Conservation (phyloP, 805 yeast species). For the Blastobotrys attinorum region DNA sequence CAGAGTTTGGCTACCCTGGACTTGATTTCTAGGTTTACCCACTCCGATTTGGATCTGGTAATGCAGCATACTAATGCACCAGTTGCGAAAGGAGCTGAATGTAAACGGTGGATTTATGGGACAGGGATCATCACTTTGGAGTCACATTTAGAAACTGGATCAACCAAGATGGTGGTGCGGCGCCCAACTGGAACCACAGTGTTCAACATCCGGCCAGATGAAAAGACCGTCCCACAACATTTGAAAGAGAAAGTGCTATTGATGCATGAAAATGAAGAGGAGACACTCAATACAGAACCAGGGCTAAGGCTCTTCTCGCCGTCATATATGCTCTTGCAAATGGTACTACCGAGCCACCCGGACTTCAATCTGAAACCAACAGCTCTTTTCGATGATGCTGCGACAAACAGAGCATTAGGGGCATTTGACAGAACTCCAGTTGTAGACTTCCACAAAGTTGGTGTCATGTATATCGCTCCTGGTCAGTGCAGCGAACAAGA, state of each 20-base stretch:
- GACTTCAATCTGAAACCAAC: constrained; percentile 35
- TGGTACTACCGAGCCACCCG: constrained; percentile 37
- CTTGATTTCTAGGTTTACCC: constrained; percentile 58
- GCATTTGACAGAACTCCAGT: constrained; percentile 70
- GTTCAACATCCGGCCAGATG: constrained; percentile 32
- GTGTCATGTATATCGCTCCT: constrained; percentile 65
- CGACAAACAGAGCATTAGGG: constrained; percentile 45
- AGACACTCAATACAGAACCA: background rate
- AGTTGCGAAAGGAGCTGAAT: background rate
- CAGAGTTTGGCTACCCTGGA: constrained; percentile 60
- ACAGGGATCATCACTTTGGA: constrained; percentile 48
- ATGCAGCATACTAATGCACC: constrained; percentile 24
- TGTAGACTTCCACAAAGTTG: constrained; percentile 70
- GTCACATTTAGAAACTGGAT: constrained; percentile 45
- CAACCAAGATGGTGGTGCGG: constrained; percentile 42
- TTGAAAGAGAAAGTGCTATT: constrained; percentile 3
- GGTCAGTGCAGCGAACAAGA: constrained; percentile 57
- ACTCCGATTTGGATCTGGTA: constrained; percentile 51
- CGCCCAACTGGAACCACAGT: constrained; percentile 59
- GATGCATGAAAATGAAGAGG: background rate
- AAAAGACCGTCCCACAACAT: constrained; percentile 14
- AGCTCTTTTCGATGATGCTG: constrained; percentile 42
- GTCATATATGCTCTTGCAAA: constrained; percentile 44
- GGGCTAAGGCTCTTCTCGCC: constrained; percentile 28
- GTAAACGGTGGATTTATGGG: constrained; percentile 53